Percentiles rank a stretch among this genome's conserved stretches.
Conservation (phyloP, 495 filamentous ascomycete genomes). For the Penicillium angulare region DNA sequence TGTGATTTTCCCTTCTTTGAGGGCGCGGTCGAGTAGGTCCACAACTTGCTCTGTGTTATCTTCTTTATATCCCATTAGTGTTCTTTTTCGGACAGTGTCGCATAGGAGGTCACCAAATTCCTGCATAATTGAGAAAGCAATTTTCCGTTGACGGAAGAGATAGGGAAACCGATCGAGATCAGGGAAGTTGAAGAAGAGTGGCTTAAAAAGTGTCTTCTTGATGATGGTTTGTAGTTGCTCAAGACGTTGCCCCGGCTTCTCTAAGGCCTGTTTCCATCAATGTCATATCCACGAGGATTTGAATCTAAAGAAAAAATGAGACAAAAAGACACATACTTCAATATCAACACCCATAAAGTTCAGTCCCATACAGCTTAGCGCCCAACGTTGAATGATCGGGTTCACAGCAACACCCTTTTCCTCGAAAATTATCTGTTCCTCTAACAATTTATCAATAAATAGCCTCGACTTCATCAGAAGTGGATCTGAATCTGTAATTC, state of each 20-base stretch:
- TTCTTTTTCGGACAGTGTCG: slow-evolving; percentile 17
- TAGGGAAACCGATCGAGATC: slow-evolving; percentile 29
- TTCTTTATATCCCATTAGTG: background rate
- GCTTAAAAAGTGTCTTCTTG: slow-evolving; percentile 36
- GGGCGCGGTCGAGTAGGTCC: slow-evolving; percentile 23
- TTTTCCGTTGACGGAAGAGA: slow-evolving; percentile 24
- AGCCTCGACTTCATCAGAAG: slow-evolving; percentile 19
- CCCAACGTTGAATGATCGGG: slow-evolving; percentile 26
- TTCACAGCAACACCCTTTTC: slow-evolving; percentile 13
- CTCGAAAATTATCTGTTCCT: slow-evolving; percentile 3
- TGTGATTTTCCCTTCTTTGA: slow-evolving; percentile 19
- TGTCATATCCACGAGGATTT: background rate
- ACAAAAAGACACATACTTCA: slow-evolving; percentile 19
- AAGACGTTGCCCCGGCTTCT: slow-evolving; percentile 19
- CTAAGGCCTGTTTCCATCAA: slow-evolving; percentile 3
- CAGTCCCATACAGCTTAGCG: slow-evolving; percentile 27
- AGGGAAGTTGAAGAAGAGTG: slow-evolving; percentile 40
- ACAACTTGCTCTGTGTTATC: slow-evolving; percentile 16
- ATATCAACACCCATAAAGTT: slow-evolving; percentile 24
- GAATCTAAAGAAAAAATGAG: background rate
- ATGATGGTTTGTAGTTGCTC: slow-evolving; percentile 29
- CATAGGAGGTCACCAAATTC: slow-evolving; percentile 30
- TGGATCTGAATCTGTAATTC: slow-evolving; percentile 21
- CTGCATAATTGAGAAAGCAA: slow-evolving; percentile 25
- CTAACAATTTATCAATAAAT: slow-evolving; percentile 21